phyloP scores from a whole-genome alignment of 345 rosid genomes.

The Rhodamnia rubescens region DNA sequence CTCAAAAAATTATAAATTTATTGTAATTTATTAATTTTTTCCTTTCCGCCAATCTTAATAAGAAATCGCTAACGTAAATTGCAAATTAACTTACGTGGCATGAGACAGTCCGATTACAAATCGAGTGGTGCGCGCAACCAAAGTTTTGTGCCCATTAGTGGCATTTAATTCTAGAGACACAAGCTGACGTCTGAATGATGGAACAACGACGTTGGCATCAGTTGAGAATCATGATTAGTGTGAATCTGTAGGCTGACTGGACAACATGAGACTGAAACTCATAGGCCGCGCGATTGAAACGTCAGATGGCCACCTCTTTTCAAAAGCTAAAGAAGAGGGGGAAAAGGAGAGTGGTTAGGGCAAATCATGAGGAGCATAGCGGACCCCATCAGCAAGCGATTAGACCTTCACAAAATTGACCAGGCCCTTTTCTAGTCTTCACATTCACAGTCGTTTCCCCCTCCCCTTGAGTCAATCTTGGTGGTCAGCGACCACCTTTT shows the following conservation, averaged over 20 bases:
- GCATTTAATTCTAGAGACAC: neutral
- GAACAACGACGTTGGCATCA: neutral
- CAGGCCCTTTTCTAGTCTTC: too few species aligned
- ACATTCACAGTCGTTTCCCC: too few species aligned
- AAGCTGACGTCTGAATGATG: neutral
- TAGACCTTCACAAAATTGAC: neutral
- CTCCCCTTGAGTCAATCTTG: neutral
- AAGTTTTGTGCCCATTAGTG: neutral
- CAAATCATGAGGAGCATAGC: neutral
- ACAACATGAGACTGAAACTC: neutral
- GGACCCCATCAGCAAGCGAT: neutral
- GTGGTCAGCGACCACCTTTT: neutral
- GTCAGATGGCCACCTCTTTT: neutral
- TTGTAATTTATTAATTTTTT: too few species aligned
- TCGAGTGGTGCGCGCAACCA: too few species aligned
- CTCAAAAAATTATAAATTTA: too few species aligned
- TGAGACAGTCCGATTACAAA: too few species aligned
- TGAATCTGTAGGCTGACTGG: neutral
- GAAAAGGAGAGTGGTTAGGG: neutral
- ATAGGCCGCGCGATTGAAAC: neutral
- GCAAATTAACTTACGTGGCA: too few species aligned
- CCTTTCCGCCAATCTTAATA: fast-evolving
- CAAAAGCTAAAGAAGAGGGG: neutral
- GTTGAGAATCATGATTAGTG: neutral
- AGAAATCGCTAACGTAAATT: too few species aligned